These are phyloP conservation scores for Arthrobotrys musiformis DNA, from an alignment of 2,329 filamentous ascomycete genomes.

Conservation along the genomic window DNA sequence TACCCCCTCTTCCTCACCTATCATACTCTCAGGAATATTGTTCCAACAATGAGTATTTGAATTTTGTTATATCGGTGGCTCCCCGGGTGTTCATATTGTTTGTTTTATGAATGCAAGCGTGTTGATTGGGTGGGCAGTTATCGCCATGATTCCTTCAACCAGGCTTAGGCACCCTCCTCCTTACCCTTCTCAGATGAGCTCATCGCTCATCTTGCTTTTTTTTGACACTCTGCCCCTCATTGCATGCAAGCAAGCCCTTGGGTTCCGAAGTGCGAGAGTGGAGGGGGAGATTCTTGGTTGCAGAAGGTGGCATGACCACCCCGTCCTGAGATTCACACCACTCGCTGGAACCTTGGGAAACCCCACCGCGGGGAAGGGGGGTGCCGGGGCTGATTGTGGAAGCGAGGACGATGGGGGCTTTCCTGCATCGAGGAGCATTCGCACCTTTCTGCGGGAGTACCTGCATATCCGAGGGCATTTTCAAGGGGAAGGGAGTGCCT, in stretches of 20 bases:
- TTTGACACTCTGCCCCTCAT: not conserved
- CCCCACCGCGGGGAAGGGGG: not conserved
- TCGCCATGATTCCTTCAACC: not conserved
- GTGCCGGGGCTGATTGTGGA: not conserved
- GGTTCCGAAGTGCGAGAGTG: conserved; percentile 50
- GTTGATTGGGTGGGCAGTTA: conserved; percentile 46
- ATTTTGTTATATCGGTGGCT: not conserved
- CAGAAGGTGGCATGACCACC: conserved; percentile 42
- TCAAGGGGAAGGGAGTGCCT: conserved; percentile 4
- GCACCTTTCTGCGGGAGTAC: conserved; percentile 16
- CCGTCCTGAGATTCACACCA: conserved; percentile 1
- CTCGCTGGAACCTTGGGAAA: not conserved
- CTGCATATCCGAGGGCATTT: conserved; percentile 38
- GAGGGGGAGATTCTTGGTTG: conserved; percentile 6
- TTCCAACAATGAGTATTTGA: not conserved
- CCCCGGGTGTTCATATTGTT: conserved; percentile 17
- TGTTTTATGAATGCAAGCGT: conserved; percentile 47
- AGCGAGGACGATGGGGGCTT: conserved; percentile 24
- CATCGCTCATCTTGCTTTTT: conserved; percentile 44
- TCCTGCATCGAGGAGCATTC: conserved; percentile 9
- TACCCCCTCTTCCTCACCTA: not conserved
- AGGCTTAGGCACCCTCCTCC: not conserved
- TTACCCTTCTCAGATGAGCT: not conserved
- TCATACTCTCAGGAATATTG: not conserved
- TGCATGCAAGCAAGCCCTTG: not conserved